phyloP scores from a whole-genome alignment of 768 basidiomycete species.

The Chalciporus piperatus region DNA sequence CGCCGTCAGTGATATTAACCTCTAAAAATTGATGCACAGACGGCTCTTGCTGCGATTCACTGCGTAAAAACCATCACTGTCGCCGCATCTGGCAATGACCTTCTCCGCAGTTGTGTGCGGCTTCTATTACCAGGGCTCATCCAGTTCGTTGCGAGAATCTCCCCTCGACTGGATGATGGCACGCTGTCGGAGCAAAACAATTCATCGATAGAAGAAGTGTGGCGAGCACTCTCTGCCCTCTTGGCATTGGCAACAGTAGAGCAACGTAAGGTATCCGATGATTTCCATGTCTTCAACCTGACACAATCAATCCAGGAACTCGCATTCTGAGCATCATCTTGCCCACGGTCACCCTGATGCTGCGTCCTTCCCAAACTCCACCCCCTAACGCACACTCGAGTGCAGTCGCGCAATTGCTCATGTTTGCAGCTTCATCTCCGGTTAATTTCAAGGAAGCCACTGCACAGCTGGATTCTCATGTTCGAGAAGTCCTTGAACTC shows the following conservation, averaged over 20 bases:
- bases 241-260: constrained; percentile 54
- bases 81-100: constrained; percentile 64
- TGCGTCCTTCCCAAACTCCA: constrained; percentile 48
- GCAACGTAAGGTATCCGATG: constrained; percentile 49
- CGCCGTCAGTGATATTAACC: neutral
- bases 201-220: constrained; percentile 70
- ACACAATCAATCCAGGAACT: constrained; percentile 45
- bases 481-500: constrained; percentile 65
- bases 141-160: constrained; percentile 71
- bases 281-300: constrained; percentile 5
- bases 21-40: constrained; percentile 38
- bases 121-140: constrained; percentile 79
- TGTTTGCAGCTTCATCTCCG: constrained; percentile 69
- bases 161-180: constrained; percentile 58
- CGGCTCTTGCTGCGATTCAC: constrained; percentile 82
- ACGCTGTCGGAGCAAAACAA: constrained; percentile 53
- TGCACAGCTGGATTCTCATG: constrained; percentile 54
- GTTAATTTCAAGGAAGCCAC: constrained; percentile 84
- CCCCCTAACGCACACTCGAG: constrained; percentile 50
- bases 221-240: constrained; percentile 75
- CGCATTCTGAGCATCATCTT: constrained; percentile 68
- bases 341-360: constrained; percentile 69
- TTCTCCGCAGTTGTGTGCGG: constrained; percentile 69
- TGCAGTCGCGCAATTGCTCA: constrained; percentile 64
- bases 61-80: constrained; percentile 83